These are phyloP conservation scores for Linnemannia elongata DNA, from an alignment of 192 early-diverging fungal species.

Conservation along the genomic window DNA sequence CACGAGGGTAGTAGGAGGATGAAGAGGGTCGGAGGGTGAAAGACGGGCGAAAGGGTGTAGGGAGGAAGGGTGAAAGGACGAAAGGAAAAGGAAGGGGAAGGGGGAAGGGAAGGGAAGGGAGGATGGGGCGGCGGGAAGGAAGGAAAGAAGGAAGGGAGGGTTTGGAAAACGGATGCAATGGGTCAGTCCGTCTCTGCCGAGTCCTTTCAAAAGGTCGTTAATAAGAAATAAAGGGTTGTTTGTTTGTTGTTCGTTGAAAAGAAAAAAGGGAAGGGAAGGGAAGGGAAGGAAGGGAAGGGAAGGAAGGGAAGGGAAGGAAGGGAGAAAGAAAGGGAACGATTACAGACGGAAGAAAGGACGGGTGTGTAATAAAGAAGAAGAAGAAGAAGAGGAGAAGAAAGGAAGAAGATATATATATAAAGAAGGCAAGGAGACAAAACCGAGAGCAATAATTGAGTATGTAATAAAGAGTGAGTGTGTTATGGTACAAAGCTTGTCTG, in stretches of 20 bases:
- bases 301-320: background rate
- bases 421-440: background rate
- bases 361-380: background rate
- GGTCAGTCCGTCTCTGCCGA: background rate
- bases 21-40: slow-evolving; percentile 11
- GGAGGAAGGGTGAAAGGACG: background rate
- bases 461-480: background rate
- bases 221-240: background rate
- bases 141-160: background rate
- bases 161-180: background rate
- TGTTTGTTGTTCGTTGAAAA: background rate
- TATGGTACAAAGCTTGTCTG: background rate
- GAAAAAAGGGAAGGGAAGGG: background rate
- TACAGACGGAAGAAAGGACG: background rate
- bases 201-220: background rate
- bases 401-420: background rate
- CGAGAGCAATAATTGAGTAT: background rate
- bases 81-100: background rate
- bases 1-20: background rate
- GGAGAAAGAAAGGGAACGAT: background rate
- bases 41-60: background rate
- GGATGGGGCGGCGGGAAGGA: background rate
- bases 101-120: background rate
- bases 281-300: background rate
- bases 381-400: background rate